Percentiles rank a stretch among this genome's conserved stretches.
Evolutionary conservation across 2,329 filamentous ascomycete species (phyloP).

Genomic region (Calycina marina): DNA sequence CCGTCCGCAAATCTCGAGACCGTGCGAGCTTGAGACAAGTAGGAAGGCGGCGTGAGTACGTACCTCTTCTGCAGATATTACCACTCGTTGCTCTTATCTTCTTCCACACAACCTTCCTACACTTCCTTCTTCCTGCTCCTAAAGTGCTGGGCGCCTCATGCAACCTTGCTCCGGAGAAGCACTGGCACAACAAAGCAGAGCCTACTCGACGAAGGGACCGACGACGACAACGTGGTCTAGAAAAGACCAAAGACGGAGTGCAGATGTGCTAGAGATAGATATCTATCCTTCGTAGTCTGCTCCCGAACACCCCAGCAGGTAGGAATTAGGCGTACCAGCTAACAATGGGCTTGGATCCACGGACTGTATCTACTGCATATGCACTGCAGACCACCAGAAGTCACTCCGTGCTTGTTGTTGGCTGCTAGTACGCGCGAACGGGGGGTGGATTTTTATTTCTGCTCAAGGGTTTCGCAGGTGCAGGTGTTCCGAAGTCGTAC

Average conservation of each 20-base stretch:
- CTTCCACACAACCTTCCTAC: too few species aligned
- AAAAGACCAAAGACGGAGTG: neutral
- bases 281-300: too few species aligned
- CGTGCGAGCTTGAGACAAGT: neutral
- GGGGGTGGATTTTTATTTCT: neutral
- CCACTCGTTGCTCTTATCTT: too few species aligned
- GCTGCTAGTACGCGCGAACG: neutral
- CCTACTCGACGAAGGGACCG: neutral
- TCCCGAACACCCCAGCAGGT: too few species aligned
- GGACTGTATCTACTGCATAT: neutral
- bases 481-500: too few species aligned
- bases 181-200: constrained; percentile 1
- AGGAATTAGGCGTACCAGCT: neutral
- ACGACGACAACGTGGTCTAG: neutral
- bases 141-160: constrained; percentile 1
- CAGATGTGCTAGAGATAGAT: too few species aligned
- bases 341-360: neutral
- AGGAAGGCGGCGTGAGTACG: neutral
- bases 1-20: neutral
- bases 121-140: too few species aligned
- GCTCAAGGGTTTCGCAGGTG: neutral
- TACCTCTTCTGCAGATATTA: neutral
- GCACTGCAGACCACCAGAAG: neutral
- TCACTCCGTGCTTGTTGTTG: neutral
- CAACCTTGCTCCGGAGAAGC: constrained; percentile 1